Evolutionary conservation across 805 yeast species (phyloP), one percentile per base, ranked within the genome.

Genomic region (Metschnikowia arizonensis): DNA sequence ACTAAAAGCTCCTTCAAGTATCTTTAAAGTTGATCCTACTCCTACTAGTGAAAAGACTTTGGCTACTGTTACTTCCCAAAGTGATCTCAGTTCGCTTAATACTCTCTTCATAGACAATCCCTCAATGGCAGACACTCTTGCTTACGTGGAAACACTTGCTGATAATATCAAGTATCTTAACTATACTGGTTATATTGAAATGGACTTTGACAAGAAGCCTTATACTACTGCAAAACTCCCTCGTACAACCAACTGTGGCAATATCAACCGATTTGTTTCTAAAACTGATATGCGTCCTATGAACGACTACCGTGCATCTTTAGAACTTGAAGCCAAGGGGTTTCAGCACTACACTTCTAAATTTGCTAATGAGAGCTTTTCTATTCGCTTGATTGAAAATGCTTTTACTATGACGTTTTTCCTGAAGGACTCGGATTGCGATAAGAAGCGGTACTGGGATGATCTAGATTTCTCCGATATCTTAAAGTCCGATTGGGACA

Each of bases 381-480:
- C 31, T 5, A 34, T 54, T 31, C 39, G 38, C 32, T 42, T 54
- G 28, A 48, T 54, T 9, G 57, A 53, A 24, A 54, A 54, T 21
- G 52, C 50, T 9, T 44, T 53, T 17, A 44, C 54, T 33, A 44
- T 54, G 50, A 42, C 51, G 0, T 51, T 54, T 39, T 52, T 44
- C 25, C 40, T 21, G 3, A 40, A 12, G 5, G 44, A 30, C 10
- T 30, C 9, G 12, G 40, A 38, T 10, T 4, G 23, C 23, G 14
- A 10, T 9, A 31, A 21, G n/a, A 30, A 28, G 26, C 51, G 57
- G 4, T 37, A 10, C 29, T 53, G 57, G 57, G 57, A 53, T 32
- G 50, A 53, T 14, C 18, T 53, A 12, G 52, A 52, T 28, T 31
- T 41, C 19, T 29, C 26, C 14, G 53, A 46, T 10, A 31, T 37